Percentiles rank a stretch among this genome's conserved stretches.
These are phyloP conservation scores for Corylus avellana DNA, from an alignment of 306 rosid genomes.

Conservation along the genomic window DNA sequence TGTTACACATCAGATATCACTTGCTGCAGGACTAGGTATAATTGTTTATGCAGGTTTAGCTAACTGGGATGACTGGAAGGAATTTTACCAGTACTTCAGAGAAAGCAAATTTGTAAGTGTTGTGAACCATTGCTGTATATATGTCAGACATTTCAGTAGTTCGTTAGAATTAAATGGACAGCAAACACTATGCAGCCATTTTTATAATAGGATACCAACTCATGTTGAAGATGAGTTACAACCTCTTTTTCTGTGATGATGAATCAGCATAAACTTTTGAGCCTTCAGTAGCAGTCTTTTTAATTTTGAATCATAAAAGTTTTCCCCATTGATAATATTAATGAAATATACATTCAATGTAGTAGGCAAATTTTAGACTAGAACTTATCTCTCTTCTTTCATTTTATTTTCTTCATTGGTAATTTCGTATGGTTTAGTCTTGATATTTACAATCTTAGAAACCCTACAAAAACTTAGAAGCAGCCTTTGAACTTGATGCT, in stretches of 20 bases:
- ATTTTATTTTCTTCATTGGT: not conserved
- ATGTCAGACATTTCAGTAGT: not conserved
- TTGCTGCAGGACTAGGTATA: conserved; percentile 74
- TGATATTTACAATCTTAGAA: not conserved
- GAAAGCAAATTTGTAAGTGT: conserved; percentile 92
- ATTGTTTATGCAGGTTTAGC: conserved; percentile 67
- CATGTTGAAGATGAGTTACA: not conserved
- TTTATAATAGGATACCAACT: not conserved
- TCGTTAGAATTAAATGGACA: not conserved
- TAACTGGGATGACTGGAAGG: conserved; percentile 62
- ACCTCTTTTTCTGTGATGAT: not conserved
- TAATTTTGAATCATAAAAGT: not conserved
- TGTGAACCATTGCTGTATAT: not conserved
- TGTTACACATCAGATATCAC: conserved; percentile 55
- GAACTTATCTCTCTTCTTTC: not conserved
- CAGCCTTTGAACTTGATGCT: conserved; percentile 5
- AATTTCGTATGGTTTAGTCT: not conserved
- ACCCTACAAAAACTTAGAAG: not conserved
- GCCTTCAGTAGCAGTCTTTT: not conserved
- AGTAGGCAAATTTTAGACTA: not conserved
- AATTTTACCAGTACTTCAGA: conserved; percentile 77
- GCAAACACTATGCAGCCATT: not conserved
- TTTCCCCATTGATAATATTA: not conserved
- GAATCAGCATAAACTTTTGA: not conserved
- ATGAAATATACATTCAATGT: not conserved